phyloP scores from a whole-genome alignment of 2,329 filamentous ascomycete genomes.

The Hortaea sp. region DNA sequence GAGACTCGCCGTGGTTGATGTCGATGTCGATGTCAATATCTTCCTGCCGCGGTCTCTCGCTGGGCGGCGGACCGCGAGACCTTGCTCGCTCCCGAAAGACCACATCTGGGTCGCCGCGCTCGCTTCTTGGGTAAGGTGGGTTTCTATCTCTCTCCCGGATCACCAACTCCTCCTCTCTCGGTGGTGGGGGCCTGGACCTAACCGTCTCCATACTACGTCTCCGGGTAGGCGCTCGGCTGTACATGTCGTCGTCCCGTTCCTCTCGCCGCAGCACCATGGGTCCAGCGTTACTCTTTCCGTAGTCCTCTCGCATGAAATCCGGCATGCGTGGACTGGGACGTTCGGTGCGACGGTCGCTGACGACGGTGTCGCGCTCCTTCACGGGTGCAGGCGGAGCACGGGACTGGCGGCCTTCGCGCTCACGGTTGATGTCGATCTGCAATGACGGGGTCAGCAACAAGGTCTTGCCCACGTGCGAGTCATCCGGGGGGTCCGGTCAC shows the following conservation, averaged over 20 bases:
- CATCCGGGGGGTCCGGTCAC: too few relatives aligned
- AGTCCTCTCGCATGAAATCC: constrained; percentile 42
- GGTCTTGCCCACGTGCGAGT: too few relatives aligned
- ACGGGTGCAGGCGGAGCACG: constrained; percentile 16
- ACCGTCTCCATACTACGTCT: constrained; percentile 19
- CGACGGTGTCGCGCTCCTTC: constrained; percentile 22
- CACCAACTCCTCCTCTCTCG: constrained; percentile 34
- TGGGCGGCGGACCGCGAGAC: constrained; percentile 23
- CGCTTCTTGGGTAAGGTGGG: constrained; percentile 19
- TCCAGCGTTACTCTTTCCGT: constrained; percentile 34
- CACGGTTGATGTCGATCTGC: constrained; percentile 20
- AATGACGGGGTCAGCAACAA: too few relatives aligned
- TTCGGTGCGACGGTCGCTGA: constrained; percentile 24
- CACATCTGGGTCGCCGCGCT: constrained; percentile 28
- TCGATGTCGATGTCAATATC: constrained; percentile 27
- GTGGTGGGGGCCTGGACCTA: constrained; percentile 19
- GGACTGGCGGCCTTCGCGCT: constrained; percentile 10
- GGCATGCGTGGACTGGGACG: constrained; percentile 33
- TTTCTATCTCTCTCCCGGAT: constrained; percentile 2
- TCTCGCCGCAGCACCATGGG: constrained; percentile 37
- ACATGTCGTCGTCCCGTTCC: constrained; percentile 27
- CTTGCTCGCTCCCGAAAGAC: constrained; percentile 26
- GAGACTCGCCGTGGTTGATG: constrained; percentile 19
- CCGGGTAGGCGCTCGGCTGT: constrained; percentile 17
- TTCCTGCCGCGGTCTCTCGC: constrained; percentile 15